phyloP scores from a whole-genome alignment of 1,139 yeast species.

The Saccharomycopsis hybrid region DNA sequence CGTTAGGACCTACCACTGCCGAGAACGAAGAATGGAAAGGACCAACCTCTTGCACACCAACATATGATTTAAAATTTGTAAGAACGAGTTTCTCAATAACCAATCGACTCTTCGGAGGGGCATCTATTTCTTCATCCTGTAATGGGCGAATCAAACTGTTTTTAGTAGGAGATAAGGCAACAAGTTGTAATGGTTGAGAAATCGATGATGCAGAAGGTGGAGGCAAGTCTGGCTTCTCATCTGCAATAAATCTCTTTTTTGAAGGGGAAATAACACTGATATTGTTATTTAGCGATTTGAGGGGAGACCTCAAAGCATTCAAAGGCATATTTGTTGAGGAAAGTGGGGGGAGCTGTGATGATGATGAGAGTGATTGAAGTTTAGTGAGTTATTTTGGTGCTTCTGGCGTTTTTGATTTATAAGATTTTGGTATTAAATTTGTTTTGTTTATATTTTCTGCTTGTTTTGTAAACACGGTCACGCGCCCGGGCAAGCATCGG shows the following conservation, averaged over 20 bases:
- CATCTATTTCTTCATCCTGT: constrained; percentile 2
- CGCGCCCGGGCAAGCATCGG: too few relatives aligned
- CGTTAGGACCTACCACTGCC: constrained; percentile 99
- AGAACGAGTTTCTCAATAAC: constrained; percentile 71
- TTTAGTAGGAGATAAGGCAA: constrained; percentile 11
- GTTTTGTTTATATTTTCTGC: too few relatives aligned
- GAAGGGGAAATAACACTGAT: constrained; percentile 18
- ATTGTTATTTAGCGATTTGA: constrained; percentile 16
- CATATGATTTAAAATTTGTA: constrained; percentile 90
- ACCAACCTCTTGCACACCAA: constrained; percentile 90
- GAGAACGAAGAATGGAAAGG: constrained; percentile 92
- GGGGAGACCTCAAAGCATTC: constrained; percentile 14
- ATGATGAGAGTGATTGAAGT: too few relatives aligned
- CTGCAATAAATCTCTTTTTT: constrained; percentile 20
- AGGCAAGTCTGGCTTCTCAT: constrained; percentile 18
- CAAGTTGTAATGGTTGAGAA: neutral
- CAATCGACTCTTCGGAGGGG: constrained; percentile 35
- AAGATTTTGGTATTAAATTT: too few relatives aligned
- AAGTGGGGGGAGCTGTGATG: neutral
- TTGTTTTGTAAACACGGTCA: too few relatives aligned
- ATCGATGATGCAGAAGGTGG: constrained; percentile 14
- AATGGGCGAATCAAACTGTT: neutral
- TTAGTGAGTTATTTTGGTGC: too few relatives aligned
- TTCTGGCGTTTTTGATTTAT: too few relatives aligned
- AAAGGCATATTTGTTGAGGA: constrained; percentile 16